These are phyloP conservation scores for Populus hybrid DNA, from an alignment of 441 rosid genomes.

Conservation along the genomic window DNA sequence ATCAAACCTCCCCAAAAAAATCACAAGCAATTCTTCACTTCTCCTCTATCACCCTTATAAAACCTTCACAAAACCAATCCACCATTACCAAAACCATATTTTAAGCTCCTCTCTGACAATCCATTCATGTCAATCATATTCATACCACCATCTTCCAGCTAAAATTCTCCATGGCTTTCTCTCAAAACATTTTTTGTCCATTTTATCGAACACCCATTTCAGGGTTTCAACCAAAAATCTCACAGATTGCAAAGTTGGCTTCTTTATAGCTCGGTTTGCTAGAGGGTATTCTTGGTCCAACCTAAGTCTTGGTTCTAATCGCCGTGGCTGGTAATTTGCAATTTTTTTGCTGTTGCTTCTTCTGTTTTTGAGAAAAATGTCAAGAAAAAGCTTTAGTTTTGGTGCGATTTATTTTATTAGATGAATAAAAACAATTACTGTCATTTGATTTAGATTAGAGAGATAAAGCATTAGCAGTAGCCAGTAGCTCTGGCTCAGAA, in stretches of 20 bases:
- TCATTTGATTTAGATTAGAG: neutral
- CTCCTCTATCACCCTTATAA: slow-evolving; percentile 23
- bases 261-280: slow-evolving; percentile 36
- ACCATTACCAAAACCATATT: slow-evolving; percentile 16
- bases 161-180: slow-evolving; percentile 31
- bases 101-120: slow-evolving; percentile 25
- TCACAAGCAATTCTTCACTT: slow-evolving; percentile 30
- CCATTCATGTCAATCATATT: slow-evolving; percentile 29
- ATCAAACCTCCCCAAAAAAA: slow-evolving; percentile 33
- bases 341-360: neutral
- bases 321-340: slow-evolving; percentile 44
- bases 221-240: slow-evolving; percentile 29
- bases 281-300: slow-evolving; percentile 33
- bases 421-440: neutral
- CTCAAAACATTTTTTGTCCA: slow-evolving; percentile 25
- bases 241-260: slow-evolving; percentile 35
- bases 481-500: neutral
- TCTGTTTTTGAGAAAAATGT: neutral
- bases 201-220: slow-evolving; percentile 29
- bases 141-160: slow-evolving; percentile 5
- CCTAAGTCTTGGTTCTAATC: slow-evolving; percentile 29
- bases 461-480: neutral
- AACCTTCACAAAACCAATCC: slow-evolving; percentile 24
- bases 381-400: neutral
- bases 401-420: neutral